Evolutionary conservation across 2,329 filamentous ascomycete species (phyloP).

Genomic region (Niveomyces coronatus): DNA sequence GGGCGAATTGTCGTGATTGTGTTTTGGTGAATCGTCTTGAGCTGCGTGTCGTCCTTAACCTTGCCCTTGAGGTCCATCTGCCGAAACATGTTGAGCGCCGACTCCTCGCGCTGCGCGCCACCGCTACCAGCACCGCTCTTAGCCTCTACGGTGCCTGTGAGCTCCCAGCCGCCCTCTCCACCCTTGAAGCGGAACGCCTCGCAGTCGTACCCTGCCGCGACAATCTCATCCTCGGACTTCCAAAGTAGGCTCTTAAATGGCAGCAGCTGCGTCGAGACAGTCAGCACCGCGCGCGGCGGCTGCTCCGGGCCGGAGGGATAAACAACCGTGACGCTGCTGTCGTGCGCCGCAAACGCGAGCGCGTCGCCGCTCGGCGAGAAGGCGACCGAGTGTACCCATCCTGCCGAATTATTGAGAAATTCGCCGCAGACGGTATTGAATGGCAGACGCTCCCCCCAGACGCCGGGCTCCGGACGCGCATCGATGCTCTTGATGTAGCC

Average conservation of each 20-base stretch:
- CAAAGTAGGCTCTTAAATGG: slow-evolving; percentile 91
- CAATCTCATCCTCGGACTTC: slow-evolving; percentile 85
- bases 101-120: slow-evolving; percentile 67
- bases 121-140: slow-evolving; percentile 54
- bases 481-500: slow-evolving; percentile 96
- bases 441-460: slow-evolving; percentile 89
- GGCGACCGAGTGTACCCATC: slow-evolving; percentile 88
- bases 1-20: slow-evolving; percentile 77
- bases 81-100: slow-evolving; percentile 92
- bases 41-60: slow-evolving; percentile 78
- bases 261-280: slow-evolving; percentile 77
- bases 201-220: slow-evolving; percentile 84
- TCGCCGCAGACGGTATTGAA: slow-evolving; percentile 99
- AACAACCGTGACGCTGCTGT: slow-evolving; percentile 93
- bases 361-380: slow-evolving; percentile 90
- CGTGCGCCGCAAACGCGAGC: slow-evolving; percentile 89
- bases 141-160: slow-evolving; percentile 69
- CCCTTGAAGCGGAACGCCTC: slow-evolving; percentile 88
- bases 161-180: slow-evolving; percentile 68
- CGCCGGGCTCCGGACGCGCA: slow-evolving; percentile 69
- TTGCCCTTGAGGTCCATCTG: slow-evolving; percentile 99
- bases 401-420: slow-evolving; percentile 89
- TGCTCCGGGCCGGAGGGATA: slow-evolving; percentile 89
- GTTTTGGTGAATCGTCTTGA: slow-evolving; percentile 95
- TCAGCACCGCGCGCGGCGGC: slow-evolving; percentile 81